phyloP scores from a whole-genome alignment of 2,329 filamentous ascomycete genomes.

The Dothistroma septosporum region DNA sequence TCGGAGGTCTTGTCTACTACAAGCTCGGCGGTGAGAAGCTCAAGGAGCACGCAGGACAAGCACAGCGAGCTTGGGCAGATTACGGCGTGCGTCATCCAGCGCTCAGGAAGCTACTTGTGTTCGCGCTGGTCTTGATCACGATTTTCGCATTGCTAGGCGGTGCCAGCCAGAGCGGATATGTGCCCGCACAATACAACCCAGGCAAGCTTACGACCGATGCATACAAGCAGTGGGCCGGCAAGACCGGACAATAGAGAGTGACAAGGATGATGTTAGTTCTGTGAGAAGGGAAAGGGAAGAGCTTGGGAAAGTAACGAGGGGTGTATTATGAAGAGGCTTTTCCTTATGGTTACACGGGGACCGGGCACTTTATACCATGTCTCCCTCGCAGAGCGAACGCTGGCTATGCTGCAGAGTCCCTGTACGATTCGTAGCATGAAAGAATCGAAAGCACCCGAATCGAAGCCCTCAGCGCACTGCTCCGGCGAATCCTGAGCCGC shows the following conservation, averaged over 20 bases:
- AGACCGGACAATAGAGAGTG: constrained; percentile 7
- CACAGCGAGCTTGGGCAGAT: constrained; percentile 75
- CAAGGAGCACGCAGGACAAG: constrained; percentile 71
- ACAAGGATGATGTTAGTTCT: neutral
- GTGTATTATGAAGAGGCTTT: neutral
- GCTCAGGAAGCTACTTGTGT: constrained; percentile 71
- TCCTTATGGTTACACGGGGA: neutral
- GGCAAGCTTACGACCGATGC: constrained; percentile 15
- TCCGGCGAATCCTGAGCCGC: neutral
- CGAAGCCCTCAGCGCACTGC: neutral
- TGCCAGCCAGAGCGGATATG: constrained; percentile 31
- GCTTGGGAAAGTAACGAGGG: neutral
- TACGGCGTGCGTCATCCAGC: constrained; percentile 74
- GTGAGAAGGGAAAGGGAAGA: neutral
- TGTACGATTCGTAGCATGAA: neutral
- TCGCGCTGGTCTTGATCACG: constrained; percentile 58
- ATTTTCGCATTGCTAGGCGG: constrained; percentile 66
- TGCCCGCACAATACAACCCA: constrained; percentile 26
- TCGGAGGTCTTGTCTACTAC: constrained; percentile 77
- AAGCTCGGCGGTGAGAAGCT: constrained; percentile 80
- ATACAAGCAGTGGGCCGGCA: constrained; percentile 17
- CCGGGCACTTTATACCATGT: neutral
- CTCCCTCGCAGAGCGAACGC: neutral
- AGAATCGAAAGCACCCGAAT: neutral
- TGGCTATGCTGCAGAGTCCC: neutral